Evolutionary conservation across 306 rosid species (phyloP), one percentile per base, ranked within the genome.

Genomic region (Fagus crenata): DNA sequence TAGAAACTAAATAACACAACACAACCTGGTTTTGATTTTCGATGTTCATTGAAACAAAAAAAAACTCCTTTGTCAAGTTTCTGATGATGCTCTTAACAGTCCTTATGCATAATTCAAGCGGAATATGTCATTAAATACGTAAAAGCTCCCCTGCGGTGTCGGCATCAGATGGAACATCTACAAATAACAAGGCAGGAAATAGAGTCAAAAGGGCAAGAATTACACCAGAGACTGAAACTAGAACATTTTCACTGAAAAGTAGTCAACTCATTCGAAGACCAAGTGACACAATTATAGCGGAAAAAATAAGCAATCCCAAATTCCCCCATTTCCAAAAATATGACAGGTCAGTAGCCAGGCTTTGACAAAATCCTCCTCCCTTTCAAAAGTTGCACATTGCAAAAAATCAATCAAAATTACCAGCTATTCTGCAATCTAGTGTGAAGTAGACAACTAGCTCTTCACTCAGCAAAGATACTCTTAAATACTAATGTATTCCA

Each of bases 121-220:
- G 77, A 87, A 87, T 41, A 87, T 87, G 81, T 87, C 90, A 63
- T 87, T 87, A 60, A 80, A 77, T 60, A 87, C 90, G 3, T 67
- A 84, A 67, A 82, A 87, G 85, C 90, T 87, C 33, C 82, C 84
- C 75, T 75, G 83, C 58, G 88, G 81, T 35, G 88, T 82, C 32
- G 87, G 90, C 61, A 87, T 85, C 87, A 87, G 79, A 75, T 87
- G 90, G 82, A 87, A 87, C 90, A 87, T 87, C 90, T 87, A 58
- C 32, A 46, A 82, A 74, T 49, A 31, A 36, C 35, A 41, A 68
- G 33, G 56, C 37, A 14, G 65, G 9, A 22, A n/a, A 70, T 5
- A 67, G 32, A 35, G 71, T 65, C 37, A 39, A 28, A 37, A 17
- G 49, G 49, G 22, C 32, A 39, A 39, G 49, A 65, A 39, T 39